Base-by-base conservation (phyloP, 192 early-diverging fungal genomes). In the Entomortierella beljakovae region DNA sequence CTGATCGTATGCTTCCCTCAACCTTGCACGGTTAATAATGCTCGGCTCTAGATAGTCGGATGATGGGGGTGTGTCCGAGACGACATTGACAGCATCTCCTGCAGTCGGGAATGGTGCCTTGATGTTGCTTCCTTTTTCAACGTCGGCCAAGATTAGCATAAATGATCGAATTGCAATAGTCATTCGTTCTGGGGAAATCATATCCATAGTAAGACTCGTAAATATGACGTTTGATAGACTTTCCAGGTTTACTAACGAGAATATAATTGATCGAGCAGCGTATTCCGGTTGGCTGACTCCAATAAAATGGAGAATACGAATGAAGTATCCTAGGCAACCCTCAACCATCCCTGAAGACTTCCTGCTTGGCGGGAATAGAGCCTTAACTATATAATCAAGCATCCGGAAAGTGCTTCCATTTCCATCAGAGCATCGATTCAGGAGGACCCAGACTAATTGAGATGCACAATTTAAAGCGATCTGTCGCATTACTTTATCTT, bases 371-470 rank as follows among this genome's bases (percentile, higher is more conserved):
- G 93, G 93, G 58, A 93, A 94, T 61, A 96, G 54, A 31, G 83
- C 79, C 61, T 86, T 90, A 28, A 90, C 72, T 28, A 94, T 84
- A 1, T 51, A 69, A 46, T 90, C 89, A 18, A 93, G 68, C 16
- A 81, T 84, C 46, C 86, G 80, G 64, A 86, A 82, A 2, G 84
- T 85, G 2, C 75, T 76, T 10, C 72, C 80, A 0, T 68, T 86
- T 29, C 90, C 81, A 64, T 97, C 97, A 2, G 86, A 88, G 66
- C 93, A 96, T 51, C 97, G 92, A 75, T 96, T 98, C 23, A 99
- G 74, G 70, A 96, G 97, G 16, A 95, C 93, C 98, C 98, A 99
- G 23, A 96, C 71, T 48, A 99, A 82, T 6, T 95, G 91, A 33
- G 88, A 81, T 3, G 97, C 81, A 52, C 91, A 96, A 9, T 89